Evolutionary conservation across 352 stramenopile species (phyloP).

Genomic region (Thraustochytrium sp.): DNA sequence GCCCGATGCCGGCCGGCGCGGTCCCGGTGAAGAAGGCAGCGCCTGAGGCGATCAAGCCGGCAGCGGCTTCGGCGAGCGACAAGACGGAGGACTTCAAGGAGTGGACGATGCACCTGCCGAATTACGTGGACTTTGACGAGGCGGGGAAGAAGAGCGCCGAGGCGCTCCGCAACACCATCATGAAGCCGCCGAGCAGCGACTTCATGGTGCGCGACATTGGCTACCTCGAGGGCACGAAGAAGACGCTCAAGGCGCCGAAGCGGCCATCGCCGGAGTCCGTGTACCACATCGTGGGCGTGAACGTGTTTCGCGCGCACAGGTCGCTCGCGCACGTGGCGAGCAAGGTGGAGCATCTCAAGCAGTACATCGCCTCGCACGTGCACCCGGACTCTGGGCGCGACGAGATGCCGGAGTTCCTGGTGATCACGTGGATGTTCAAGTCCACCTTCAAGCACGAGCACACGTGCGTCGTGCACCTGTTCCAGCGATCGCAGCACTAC

Average conservation of each 20-base stretch:
- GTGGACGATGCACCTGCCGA: neutral
- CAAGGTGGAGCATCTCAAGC: slow-evolving; percentile 26
- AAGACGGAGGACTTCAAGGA: slow-evolving; percentile 11
- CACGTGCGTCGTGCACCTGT: slow-evolving; percentile 36
- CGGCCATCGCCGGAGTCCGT: neutral
- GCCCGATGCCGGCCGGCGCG: too few species aligned
- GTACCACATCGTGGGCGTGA: slow-evolving; percentile 33
- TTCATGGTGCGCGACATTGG: slow-evolving; percentile 14
- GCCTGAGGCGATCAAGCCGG: too few species aligned
- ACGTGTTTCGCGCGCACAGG: neutral
- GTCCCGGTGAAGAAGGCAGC: slow-evolving; percentile 25
- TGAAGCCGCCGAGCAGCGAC: neutral
- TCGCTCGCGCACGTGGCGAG: slow-evolving; percentile 12
- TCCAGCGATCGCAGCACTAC: neutral
- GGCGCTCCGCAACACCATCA: slow-evolving; percentile 30
- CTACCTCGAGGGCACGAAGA: slow-evolving; percentile 31
- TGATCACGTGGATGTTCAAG: slow-evolving; percentile 43
- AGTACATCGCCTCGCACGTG: slow-evolving; percentile 11
- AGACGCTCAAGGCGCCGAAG: neutral
- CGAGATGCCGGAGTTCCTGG: slow-evolving; percentile 13
- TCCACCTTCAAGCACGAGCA: slow-evolving; percentile 20
- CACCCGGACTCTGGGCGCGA: neutral
- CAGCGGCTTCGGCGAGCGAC: too few species aligned
- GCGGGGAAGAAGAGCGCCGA: neutral
- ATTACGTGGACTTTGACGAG: neutral